Evolutionary conservation across 2,329 filamentous ascomycete species (phyloP).

Genomic region (Beauveria sp.): DNA sequence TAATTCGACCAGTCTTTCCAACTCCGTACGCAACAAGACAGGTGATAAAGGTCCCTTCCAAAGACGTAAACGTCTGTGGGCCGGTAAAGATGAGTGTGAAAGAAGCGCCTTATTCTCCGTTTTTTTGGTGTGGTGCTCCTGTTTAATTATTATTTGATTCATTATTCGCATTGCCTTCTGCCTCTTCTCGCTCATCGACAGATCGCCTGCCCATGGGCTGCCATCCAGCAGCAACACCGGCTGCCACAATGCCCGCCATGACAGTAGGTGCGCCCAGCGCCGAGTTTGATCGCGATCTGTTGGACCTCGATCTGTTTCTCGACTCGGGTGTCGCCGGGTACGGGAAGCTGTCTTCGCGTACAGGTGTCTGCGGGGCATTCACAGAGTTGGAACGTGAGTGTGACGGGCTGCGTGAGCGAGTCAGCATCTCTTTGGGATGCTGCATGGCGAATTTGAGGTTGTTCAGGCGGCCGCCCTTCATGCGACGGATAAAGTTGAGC

Average conservation of each 20-base stretch:
- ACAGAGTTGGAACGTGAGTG: constrained; percentile 58
- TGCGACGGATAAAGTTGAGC: constrained; percentile 68
- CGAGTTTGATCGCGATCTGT: constrained; percentile 58
- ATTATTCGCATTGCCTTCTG: constrained; percentile 1
- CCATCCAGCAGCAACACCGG: constrained; percentile 69
- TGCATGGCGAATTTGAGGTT: constrained; percentile 71
- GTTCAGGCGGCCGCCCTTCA: constrained; percentile 77
- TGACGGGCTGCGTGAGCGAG: constrained; percentile 56
- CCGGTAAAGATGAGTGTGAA: neutral
- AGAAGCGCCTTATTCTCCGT: constrained; percentile 6
- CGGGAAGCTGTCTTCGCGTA: constrained; percentile 45
- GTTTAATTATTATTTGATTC: neutral
- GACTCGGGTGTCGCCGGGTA: constrained; percentile 50
- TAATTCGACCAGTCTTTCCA: neutral
- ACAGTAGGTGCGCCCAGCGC: constrained; percentile 67
- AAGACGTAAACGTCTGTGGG: neutral
- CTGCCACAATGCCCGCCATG: constrained; percentile 78
- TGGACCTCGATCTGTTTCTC: constrained; percentile 59
- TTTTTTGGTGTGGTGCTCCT: neutral
- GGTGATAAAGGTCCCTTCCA: neutral
- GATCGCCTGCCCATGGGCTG: constrained; percentile 54
- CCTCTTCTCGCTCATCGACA: constrained; percentile 19
- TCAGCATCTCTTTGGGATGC: constrained; percentile 64
- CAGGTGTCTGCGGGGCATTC: constrained; percentile 54
- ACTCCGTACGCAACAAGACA: neutral